These are phyloP conservation scores for Trifolium repens DNA, from an alignment of 306 rosid genomes.

Conservation along the genomic window DNA sequence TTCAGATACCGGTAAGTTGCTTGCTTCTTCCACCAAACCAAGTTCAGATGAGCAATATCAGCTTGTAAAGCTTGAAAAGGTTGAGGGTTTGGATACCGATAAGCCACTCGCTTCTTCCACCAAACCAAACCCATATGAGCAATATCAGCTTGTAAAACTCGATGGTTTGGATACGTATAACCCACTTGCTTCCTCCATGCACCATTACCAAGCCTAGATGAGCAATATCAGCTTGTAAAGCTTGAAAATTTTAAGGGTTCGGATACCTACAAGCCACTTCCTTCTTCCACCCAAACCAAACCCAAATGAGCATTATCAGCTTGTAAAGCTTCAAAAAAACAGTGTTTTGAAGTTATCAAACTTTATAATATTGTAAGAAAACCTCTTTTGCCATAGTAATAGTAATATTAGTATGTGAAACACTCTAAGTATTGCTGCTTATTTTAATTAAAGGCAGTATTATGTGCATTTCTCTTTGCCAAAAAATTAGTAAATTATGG, in stretches of 20 bases:
- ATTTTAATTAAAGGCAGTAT: neutral
- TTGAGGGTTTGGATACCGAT: neutral
- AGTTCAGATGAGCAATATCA: slow-evolving; percentile 15
- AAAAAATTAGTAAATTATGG: neutral
- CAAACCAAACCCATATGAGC: neutral
- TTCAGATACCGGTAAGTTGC: slow-evolving; percentile 1
- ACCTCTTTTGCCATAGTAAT: slow-evolving; percentile 5
- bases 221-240: too few species aligned
- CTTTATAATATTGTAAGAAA: slow-evolving; percentile 15
- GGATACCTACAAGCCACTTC: too few species aligned
- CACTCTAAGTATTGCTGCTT: neutral
- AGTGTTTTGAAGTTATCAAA: slow-evolving; percentile 28
- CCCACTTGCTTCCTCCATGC: too few species aligned
- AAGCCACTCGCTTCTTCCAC: slow-evolving; percentile 42
- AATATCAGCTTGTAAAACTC: too few species aligned
- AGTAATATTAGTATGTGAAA: neutral
- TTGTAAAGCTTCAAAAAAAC: too few species aligned
- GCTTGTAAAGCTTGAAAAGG: slow-evolving; percentile 27
- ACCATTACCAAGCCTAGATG: too few species aligned
- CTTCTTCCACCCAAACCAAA: too few species aligned
- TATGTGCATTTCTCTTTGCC: neutral
- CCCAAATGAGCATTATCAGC: too few species aligned
- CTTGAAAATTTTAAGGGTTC: too few species aligned
- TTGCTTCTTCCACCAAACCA: slow-evolving; percentile 41
- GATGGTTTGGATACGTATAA: too few species aligned